Evolutionary conservation across 2,329 filamentous ascomycete genomes (phyloP), one percentile per base, ranked within the genome.

Genomic region (Phialophora tarda): DNA sequence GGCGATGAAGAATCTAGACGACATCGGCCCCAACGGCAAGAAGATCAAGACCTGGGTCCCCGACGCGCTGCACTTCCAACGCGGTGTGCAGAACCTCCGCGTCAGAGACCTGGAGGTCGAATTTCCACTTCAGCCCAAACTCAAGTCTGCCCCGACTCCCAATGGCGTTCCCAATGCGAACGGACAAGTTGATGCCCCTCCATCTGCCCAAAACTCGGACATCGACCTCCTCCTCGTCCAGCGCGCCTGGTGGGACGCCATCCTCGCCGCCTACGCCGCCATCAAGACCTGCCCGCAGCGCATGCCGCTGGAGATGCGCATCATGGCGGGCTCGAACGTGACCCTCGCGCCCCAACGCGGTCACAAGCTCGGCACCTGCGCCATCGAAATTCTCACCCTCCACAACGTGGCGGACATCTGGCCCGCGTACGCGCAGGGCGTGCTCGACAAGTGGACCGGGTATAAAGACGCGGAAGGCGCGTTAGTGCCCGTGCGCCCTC

Each of bases 181-280:
- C 30, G 57, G 59, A 12, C 26, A 23, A 11, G 32, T 24, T 32
- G 38, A 59, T 28, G 56, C 47, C 26, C 41, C 44, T 51, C 8
- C 23, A 21, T 12, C n/a, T 23, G 41, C 34, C 8, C 60, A 59
- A 28, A 51, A n/a, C 14, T 23, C 77, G n/a, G 59, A 77, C 63
- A 75, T 78, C 1, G 82, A 84, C 73, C 82, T 77, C 69, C 75
- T 72, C 11, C 72, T 80, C 23, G 78, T 82, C 1, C 80, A 80
- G 60, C 75, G 76, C 4, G 82, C 82, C 0, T 84, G 82, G 82
- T 84, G 82, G 82, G 82, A 83, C 62, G 80, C 80, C 14, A 83
- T 84, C 67, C 59, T 68, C 11, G 30, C 68, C 12, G 67, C 65
- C 47, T 70, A 70, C 54, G 53, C 30, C 26, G 62, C 56, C 14